Evolutionary conservation across 1,284 basidiomycete genomes (phyloP), one percentile per base, ranked within the genome.

Genomic region (Cystobasidium slooffiae): DNA sequence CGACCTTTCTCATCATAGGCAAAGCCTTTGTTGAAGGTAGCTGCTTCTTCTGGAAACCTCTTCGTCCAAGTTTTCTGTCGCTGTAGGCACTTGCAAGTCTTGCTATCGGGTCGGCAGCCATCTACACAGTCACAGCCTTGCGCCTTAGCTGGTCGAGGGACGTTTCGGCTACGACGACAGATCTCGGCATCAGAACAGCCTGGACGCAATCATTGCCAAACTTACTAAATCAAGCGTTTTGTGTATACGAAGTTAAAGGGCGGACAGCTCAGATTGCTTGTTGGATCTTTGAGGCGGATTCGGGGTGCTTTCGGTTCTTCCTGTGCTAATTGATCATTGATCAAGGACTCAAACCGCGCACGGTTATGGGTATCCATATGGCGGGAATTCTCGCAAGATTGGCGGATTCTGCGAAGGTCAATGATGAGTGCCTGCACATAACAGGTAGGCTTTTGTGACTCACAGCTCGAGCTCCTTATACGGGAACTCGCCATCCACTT

Each of bases 161-260:
- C 70, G 70, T 63, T 52, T 18, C 41, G 53, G 12, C 70, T 61
- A 39, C 41, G 44, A 10, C 3, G 6, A n/a, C 16, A 47, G 24
- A 52, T 59, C 20, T 47, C 24, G 22, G 61, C 43, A 20, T 37
- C 31, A 14, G 24, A 8, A 41, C 14, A 31, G 12, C 1, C 44
- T n/a, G 3, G 58, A 3, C 22, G 18, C 8, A 18, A 37, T 47
- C n/a, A 43, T 46, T 63, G 18, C 22, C 16, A 14, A 1, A 59
- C 70, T 55, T 55, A 73, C 70, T 73, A 73, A 16, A 66, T 22
- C 10, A 73, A 10, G n/a, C 70, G 62, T 41, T 65, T 73, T 0
- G 70, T 73, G 31, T 73, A 73, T 2, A 58, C 39, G 24, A 64
- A 73, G 20, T 73, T 55, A 31, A 73, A 31, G 1, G 70, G 70